Percentiles rank a stretch among this genome's conserved stretches.
Conservation (phyloP, 2,329 filamentous ascomycete genomes). For the Colletotrichum lupini region DNA sequence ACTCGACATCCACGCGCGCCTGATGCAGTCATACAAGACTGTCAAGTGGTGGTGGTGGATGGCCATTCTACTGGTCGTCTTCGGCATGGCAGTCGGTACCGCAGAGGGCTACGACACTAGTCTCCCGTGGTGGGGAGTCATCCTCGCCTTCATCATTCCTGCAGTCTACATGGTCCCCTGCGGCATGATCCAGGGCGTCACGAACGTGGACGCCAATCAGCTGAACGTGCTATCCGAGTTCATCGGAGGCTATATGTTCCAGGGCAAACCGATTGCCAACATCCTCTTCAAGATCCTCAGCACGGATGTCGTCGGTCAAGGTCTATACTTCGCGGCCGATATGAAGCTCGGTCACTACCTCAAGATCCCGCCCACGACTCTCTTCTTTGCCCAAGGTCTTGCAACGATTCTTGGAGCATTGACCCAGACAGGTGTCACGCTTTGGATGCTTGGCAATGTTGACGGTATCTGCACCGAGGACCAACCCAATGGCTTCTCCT, state of each 20-base stretch:
- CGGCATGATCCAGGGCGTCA: conserved; percentile 57
- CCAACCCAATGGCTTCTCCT: conserved; percentile 64
- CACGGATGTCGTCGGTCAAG: conserved; percentile 48
- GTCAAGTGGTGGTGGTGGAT: conserved; percentile 70
- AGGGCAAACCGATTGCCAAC: conserved; percentile 50
- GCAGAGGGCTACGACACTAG: conserved; percentile 63
- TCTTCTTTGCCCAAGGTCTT: conserved; percentile 71
- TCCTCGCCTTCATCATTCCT: conserved; percentile 55
- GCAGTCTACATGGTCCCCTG: conserved; percentile 60
- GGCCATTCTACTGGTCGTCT: conserved; percentile 55
- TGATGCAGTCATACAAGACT: conserved; percentile 67
- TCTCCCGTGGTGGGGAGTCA: conserved; percentile 67
- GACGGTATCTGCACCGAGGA: conserved; percentile 60
- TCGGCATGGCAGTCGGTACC: conserved; percentile 47
- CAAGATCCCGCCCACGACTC: conserved; percentile 67
- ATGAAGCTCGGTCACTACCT: conserved; percentile 59
- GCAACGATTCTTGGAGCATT: conserved; percentile 54
- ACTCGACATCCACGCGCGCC: conserved; percentile 57
- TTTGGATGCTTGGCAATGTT: conserved; percentile 55
- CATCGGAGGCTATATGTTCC: conserved; percentile 61
- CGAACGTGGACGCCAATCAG: conserved; percentile 57
- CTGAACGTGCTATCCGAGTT: conserved; percentile 34
- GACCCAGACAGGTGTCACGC: conserved; percentile 48
- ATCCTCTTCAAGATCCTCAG: conserved; percentile 46
- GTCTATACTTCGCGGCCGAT: conserved; percentile 58